Evolutionary conservation across 176 grass and related monocot genomes (phyloP), one percentile per base, ranked within the genome.

Genomic region (Phoenix dactylifera): DNA sequence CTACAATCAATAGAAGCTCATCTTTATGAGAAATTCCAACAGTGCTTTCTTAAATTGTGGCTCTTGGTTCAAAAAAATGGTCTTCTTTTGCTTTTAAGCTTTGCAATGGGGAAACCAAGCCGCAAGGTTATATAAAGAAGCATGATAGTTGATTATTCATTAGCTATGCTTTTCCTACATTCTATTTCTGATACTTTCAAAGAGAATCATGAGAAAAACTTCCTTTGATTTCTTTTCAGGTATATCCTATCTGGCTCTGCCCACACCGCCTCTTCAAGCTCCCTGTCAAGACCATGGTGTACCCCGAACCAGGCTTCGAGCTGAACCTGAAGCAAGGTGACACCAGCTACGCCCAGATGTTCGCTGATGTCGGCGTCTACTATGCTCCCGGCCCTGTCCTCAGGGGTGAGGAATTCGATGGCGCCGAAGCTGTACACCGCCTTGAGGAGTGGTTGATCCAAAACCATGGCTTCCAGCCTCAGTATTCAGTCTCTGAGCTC

Each of bases 401-500:
- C 6, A 67, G 84, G 7, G 81, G 93, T 0, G 84, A 98, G 75
- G 84, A 78, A 76, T 98, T 83, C 52, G 62, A 86, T 4, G 93
- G 93, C 0, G 54, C 64, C 1, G 79, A 92, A 52, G 76, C 93
- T 0, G 93, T 98, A 23, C 76, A 62, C 57, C 66, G 64, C 22
- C 48, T 98, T 24, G 93, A 98, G 73, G 75, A 85, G 66, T 98
- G 93, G 93, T 76, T 98, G 62, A 83, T 92, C 5, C 77, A 92
- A 63, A 98, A 92, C 87, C 78, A 88, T 72, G 72, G 87, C 66
- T 98, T 92, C 93, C 93, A 98, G 78, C 87, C 93, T 0, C 93
- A 98, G 73, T 92, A 98, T 5, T 81, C 93, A 0, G 93, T 98
- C 22, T 92, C 93, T 0, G 93, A 98, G 76, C 76, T 98, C 56